Conservation (phyloP, 805 yeast species). For the Saturnispora silvae region DNA sequence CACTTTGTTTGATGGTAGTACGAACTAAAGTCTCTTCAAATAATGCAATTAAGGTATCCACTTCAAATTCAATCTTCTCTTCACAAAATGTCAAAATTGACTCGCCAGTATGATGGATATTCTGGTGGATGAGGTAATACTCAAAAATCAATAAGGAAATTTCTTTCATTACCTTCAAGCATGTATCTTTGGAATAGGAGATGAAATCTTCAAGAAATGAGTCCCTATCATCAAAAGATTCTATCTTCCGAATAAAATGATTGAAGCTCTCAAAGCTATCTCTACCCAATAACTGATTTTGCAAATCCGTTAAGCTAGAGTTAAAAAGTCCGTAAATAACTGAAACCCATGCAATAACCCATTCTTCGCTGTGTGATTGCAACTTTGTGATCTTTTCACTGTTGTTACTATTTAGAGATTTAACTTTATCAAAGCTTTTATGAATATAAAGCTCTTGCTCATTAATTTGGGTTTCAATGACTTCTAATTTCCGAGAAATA, state of each 20-base stretch:
- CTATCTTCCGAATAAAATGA: conserved; percentile 17
- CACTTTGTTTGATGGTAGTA: conserved; percentile 8
- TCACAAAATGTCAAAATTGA: conserved; percentile 17
- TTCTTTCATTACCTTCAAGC: conserved; percentile 18
- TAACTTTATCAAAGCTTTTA: conserved; percentile 8
- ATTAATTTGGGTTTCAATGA: conserved; percentile 5
- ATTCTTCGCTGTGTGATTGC: conserved; percentile 14
- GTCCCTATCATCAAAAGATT: conserved; percentile 15
- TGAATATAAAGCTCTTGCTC: conserved; percentile 8
- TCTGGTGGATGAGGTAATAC: conserved; percentile 18
- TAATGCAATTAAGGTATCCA: conserved; percentile 11
- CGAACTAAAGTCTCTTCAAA: conserved; percentile 10
- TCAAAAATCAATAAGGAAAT: conserved; percentile 21
- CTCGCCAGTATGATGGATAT: conserved; percentile 9
- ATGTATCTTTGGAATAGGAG: conserved; percentile 17
- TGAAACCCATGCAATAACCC: conserved; percentile 23
- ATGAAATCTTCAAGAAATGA: conserved; percentile 17
- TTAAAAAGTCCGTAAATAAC: conserved; percentile 21
- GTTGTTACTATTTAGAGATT: conserved; percentile 7
- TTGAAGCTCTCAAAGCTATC: conserved; percentile 17
- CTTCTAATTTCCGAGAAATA: conserved; percentile 13
- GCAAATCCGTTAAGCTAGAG: conserved; percentile 18
- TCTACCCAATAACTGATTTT: conserved; percentile 19
- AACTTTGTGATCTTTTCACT: conserved; percentile 10
- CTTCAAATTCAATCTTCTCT: conserved; percentile 13